Evolutionary conservation across 148 eudicot species (phyloP), one percentile per base, ranked within the genome.

Genomic region (Nepenthes mirabilis): DNA sequence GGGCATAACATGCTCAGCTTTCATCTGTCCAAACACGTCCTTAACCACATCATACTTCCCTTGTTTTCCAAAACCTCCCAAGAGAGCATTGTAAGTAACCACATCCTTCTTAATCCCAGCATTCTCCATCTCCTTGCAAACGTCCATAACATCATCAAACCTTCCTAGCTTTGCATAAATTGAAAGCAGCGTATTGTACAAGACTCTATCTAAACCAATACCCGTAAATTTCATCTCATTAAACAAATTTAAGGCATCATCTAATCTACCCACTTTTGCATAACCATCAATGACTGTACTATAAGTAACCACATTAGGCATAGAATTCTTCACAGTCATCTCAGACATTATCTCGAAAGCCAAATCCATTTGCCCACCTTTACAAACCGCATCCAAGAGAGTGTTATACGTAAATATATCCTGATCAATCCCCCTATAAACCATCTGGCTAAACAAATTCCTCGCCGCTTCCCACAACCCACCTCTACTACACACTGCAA

Each of bases 381-480:
- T 80, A 43, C 96, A 93, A 57, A 94, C 83, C 2, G 77, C 96
- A 76, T 88, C 98, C 58, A 93, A 65, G 55, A 88, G 79, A 0
- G 98, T 93, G 64, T 93, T 93, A 72, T 88, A 93, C 6, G 98
- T 88, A 77, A 83, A 93, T 5, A 86, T 79, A 79, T 93, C 98
- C 64, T 80, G 90, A 58, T 88, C 86, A 62, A 93, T 86, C 63
- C 98, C 87, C 62, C 87, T 65, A 37, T 70, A 67, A 33, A 75
- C 74, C 98, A 93, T 93, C 73, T 93, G 94, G 23, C 45, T 52
- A 55, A 88, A 90, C 81, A 93, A 80, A 37, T 68, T 63, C 81
- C 69, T 50, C 2, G 95, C 98, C 58, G 68, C 73, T 60, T 88
- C 83, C 98, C 98, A 93, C 74, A 93, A 63, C 56, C 95, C 95